Percentiles rank a stretch among this genome's conserved stretches.
These are phyloP conservation scores for Nicotiana attenuata DNA, from an alignment of 257 asterid species.

Conservation along the genomic window DNA sequence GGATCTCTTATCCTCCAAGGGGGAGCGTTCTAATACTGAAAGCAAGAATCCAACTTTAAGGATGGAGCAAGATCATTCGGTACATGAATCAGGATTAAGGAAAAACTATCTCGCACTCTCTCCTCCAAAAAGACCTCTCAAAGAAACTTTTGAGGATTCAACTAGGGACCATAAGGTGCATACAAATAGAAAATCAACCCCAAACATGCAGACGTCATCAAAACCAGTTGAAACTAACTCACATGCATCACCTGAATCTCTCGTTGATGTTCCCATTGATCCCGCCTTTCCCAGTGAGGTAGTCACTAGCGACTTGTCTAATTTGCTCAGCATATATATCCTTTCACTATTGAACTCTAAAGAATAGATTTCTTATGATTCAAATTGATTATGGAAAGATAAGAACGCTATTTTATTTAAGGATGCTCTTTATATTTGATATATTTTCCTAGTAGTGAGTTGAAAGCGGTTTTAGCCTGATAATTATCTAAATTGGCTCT, in stretches of 20 bases:
- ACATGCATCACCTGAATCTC: slow-evolving; percentile 32
- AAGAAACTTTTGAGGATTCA: slow-evolving; percentile 39
- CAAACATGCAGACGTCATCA: slow-evolving; percentile 33
- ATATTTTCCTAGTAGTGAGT: neutral
- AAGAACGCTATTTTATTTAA: neutral
- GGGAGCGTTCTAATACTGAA: slow-evolving; percentile 25
- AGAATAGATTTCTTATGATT: neutral
- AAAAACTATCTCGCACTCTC: slow-evolving; percentile 36
- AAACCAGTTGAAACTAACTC: slow-evolving; percentile 35
- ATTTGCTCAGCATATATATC: neutral
- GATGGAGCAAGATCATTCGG: slow-evolving; percentile 27
- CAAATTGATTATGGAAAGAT: neutral
- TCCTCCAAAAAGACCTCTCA: slow-evolving; percentile 44
- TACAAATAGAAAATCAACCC: slow-evolving; percentile 27
- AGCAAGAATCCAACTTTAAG: slow-evolving; percentile 35
- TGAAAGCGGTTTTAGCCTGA: neutral
- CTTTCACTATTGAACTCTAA: neutral
- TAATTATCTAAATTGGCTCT: neutral
- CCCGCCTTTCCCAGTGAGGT: slow-evolving; percentile 84
- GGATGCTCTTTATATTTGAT: neutral
- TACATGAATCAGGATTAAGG: slow-evolving; percentile 34
- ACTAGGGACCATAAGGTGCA: slow-evolving; percentile 39
- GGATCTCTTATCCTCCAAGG: slow-evolving; percentile 35
- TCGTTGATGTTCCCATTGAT: slow-evolving; percentile 38
- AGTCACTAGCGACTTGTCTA: neutral